phyloP scores from a whole-genome alignment of 257 asterid genomes.

The Solanum ahanhuiri region DNA sequence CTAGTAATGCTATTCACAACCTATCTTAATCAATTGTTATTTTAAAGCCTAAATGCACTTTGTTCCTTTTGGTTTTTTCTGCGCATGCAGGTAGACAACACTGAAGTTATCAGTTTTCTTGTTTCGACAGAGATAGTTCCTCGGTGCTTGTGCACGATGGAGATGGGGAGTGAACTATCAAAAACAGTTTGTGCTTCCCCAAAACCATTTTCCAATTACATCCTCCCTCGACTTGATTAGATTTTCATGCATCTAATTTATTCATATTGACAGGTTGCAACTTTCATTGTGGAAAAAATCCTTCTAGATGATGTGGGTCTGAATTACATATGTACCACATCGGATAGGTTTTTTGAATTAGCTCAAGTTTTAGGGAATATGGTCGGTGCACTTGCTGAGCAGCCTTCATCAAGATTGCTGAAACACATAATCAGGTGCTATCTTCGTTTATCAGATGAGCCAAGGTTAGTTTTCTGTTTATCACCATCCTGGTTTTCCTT shows the following conservation, averaged over 20 bases:
- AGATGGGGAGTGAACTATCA: constrained; percentile 20
- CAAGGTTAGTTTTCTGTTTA: constrained; percentile 14
- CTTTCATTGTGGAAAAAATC: constrained; percentile 20
- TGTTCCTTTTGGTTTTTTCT: background rate
- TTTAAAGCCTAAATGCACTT: background rate
- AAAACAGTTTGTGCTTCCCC: constrained; percentile 18
- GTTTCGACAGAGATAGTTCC: constrained; percentile 25
- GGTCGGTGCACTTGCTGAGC: constrained; percentile 14
- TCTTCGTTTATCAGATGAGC: constrained; percentile 17
- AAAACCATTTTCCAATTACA: background rate
- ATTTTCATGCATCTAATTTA: background rate
- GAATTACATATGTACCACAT: constrained; percentile 14
- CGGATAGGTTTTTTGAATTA: constrained; percentile 18
- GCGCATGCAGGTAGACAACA: constrained; percentile 16
- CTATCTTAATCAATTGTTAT: background rate
- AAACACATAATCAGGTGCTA: constrained; percentile 28
- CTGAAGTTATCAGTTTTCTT: constrained; percentile 8
- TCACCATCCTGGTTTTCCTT: background rate
- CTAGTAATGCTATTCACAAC: background rate
- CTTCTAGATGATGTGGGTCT: constrained; percentile 22
- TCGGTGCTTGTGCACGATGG: constrained; percentile 17
- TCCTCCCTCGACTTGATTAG: background rate
- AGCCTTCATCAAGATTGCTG: constrained; percentile 17
- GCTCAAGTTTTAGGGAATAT: constrained; percentile 15
- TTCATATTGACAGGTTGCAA: constrained; percentile 20